A percentile compares a stretch with the other conserved stretches of the same genome.
phyloP scores from a whole-genome alignment of 371 early-diverging fungal species.

The Capillidium heterosporum region DNA sequence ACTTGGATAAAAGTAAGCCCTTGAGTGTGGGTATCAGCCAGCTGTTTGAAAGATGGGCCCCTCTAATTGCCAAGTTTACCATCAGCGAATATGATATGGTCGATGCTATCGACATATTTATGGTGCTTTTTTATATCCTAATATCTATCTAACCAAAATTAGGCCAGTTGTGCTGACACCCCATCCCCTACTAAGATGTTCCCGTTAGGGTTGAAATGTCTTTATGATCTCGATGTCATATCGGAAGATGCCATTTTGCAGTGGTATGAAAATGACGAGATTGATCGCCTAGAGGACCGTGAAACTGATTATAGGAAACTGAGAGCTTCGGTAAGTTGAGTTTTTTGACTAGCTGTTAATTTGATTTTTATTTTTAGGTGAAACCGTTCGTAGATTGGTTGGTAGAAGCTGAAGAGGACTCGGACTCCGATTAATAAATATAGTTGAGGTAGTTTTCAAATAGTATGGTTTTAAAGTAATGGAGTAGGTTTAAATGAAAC shows the following conservation, averaged over 20 bases:
- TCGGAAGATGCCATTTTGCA: conserved; percentile 64
- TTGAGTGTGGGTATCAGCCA: neutral
- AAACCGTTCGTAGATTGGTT: conserved; percentile 48
- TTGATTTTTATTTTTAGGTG: conserved; percentile 3
- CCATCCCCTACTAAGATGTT: conserved; percentile 27
- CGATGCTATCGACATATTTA: conserved; percentile 41
- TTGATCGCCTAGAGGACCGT: conserved; percentile 5
- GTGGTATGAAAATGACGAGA: conserved; percentile 41
- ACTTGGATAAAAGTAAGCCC: conserved; percentile 19
- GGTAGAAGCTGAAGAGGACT: conserved; percentile 32
- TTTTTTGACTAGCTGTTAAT: conserved; percentile 8
- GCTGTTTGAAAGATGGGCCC: conserved; percentile 17
- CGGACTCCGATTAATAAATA: too few species aligned
- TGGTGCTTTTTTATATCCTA: conserved; percentile 14
- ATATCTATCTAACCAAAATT: neutral
- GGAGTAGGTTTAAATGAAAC: too few species aligned
- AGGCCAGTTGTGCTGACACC: neutral
- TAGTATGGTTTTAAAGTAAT: too few species aligned
- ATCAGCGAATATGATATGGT: conserved; percentile 56
- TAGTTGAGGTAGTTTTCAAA: too few species aligned
- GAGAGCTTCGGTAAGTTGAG: conserved; percentile 7
- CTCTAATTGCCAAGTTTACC: conserved; percentile 47
- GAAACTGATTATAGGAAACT: neutral
- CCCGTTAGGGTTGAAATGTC: conserved; percentile 6
- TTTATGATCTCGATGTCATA: conserved; percentile 67